phyloP scores from a whole-genome alignment of 257 asterid species.

The Solanum pinnatisectum region DNA sequence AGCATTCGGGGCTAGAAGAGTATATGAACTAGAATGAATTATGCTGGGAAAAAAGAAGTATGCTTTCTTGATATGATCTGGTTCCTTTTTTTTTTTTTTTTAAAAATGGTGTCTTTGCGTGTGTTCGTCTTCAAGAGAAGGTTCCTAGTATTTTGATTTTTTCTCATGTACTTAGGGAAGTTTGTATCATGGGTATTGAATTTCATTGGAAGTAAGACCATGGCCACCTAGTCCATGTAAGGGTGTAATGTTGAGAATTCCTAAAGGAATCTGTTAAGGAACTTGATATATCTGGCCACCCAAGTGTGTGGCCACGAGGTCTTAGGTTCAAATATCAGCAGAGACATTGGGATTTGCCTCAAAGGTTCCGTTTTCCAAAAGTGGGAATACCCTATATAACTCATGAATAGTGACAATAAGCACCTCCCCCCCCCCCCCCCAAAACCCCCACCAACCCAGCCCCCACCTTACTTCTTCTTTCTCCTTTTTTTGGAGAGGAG shows the following conservation, averaged over 20 bases:
- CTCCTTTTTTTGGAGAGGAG: background rate
- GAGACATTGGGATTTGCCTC: background rate
- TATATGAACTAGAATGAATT: background rate
- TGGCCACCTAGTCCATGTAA: background rate
- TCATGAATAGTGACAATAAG: background rate
- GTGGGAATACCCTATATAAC: background rate
- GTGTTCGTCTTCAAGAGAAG: background rate
- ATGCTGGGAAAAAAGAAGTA: background rate
- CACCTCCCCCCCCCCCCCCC: background rate
- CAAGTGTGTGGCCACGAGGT: background rate
- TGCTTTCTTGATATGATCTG: background rate
- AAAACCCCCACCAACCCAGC: too few relatives aligned
- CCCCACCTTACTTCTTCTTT: background rate
- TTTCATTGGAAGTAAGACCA: background rate
- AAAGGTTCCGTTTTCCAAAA: background rate
- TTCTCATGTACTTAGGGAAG: background rate
- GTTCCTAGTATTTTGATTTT: background rate
- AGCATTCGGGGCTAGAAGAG: background rate
- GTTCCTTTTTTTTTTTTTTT: too few relatives aligned
- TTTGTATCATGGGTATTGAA: background rate
- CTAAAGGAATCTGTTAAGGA: background rate
- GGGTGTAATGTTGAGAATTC: background rate
- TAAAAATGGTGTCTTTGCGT: background rate
- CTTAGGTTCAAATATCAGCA: background rate
- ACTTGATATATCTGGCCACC: background rate